These are phyloP conservation scores for Metschnikowia proteae DNA, from an alignment of 805 yeast species.

Conservation along the genomic window DNA sequence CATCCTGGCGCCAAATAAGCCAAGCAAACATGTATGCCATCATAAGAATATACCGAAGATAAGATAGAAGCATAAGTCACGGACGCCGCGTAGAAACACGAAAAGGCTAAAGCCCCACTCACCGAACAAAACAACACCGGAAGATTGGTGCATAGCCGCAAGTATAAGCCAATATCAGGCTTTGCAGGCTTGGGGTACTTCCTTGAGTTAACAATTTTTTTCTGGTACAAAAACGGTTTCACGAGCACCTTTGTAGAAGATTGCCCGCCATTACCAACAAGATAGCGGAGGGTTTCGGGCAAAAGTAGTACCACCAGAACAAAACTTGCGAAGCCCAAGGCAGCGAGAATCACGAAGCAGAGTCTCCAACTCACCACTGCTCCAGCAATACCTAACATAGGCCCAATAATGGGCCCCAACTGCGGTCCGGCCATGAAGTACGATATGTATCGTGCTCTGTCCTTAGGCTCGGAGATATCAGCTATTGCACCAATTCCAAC, in stretches of 20 bases:
- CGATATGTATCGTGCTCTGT: constrained; percentile 31
- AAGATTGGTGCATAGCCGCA: constrained; percentile 33
- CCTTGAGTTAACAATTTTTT: constrained; percentile 18
- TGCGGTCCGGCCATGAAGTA: constrained; percentile 39
- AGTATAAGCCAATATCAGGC: constrained; percentile 32
- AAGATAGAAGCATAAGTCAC: constrained; percentile 46
- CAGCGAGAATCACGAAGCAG: constrained; percentile 31
- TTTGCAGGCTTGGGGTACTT: constrained; percentile 45
- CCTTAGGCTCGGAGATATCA: constrained; percentile 29
- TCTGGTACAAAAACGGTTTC: constrained; percentile 27
- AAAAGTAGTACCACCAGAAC: constrained; percentile 25
- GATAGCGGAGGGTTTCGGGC: constrained; percentile 39
- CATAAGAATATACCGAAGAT: constrained; percentile 33
- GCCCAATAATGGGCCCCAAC: constrained; percentile 38
- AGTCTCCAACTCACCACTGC: constrained; percentile 30
- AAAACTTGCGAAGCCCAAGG: constrained; percentile 25
- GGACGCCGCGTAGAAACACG: constrained; percentile 51
- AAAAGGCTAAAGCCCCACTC: constrained; percentile 49
- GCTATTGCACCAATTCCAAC: constrained; percentile 38
- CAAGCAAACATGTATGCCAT: constrained; percentile 36
- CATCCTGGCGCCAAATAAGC: constrained; percentile 53
- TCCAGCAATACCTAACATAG: constrained; percentile 28
- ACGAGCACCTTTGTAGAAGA: constrained; percentile 20
- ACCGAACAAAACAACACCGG: constrained; percentile 47
- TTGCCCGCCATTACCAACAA: constrained; percentile 36